Percentiles rank a stretch among this genome's conserved stretches.
Conservation (phyloP, 2,329 filamentous ascomycete species). For the Botrytis byssoidea region DNA sequence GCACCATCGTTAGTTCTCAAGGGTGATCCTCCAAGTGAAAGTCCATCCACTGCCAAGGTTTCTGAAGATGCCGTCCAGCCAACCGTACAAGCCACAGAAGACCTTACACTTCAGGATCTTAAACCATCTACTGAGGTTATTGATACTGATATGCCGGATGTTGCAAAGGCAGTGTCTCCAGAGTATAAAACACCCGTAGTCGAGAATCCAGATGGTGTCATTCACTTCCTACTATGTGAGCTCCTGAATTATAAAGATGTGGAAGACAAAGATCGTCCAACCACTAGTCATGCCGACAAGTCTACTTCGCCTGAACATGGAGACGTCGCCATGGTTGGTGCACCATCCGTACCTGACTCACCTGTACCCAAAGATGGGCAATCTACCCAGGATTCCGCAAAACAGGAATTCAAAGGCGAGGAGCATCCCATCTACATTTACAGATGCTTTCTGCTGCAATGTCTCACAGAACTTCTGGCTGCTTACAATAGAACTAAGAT, state of each 20-base stretch:
- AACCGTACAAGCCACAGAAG: conserved; percentile 40
- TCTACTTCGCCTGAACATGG: conserved; percentile 24
- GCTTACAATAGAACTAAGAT: conserved; percentile 95
- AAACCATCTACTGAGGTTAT: conserved; percentile 59
- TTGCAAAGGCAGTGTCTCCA: conserved; percentile 54
- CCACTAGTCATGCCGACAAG: conserved; percentile 32
- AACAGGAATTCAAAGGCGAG: conserved; percentile 81
- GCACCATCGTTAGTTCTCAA: conserved; percentile 44
- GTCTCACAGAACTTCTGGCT: conserved; percentile 82
- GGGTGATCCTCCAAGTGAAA: conserved; percentile 22
- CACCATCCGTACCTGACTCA: conserved; percentile 40
- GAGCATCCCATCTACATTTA: conserved; percentile 97
- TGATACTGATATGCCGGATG: conserved; percentile 62
- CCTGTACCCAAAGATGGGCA: conserved; percentile 29
- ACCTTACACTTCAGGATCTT: conserved; percentile 46
- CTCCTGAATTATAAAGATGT: conserved; percentile 89
- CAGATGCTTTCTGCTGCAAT: conserved; percentile 90
- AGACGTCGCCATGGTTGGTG: conserved; percentile 33
- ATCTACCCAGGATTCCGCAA: conserved; percentile 58
- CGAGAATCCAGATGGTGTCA: conserved; percentile 90
- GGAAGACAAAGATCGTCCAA: conserved; percentile 70
- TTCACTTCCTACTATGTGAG: conserved; percentile 92
- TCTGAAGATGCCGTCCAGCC: conserved; percentile 37
- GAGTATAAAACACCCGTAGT: conserved; percentile 82
- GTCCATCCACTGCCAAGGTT: conserved; percentile 24